phyloP scores from a whole-genome alignment of 2,329 filamentous ascomycete genomes.

The Canariomyces notabilis region DNA sequence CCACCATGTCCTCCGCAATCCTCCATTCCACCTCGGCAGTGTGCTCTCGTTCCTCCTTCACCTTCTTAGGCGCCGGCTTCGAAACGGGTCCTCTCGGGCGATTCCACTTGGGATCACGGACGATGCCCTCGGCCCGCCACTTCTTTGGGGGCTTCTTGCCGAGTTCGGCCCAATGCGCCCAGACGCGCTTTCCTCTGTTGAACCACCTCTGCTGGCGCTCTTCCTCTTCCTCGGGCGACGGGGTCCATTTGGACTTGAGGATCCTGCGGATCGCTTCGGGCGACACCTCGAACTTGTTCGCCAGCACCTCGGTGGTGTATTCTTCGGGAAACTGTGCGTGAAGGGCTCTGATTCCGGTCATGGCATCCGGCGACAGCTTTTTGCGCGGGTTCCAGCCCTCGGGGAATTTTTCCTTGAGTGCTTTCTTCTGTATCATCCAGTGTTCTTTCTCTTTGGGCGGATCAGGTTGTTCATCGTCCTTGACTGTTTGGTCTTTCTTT shows the following conservation, averaged over 20 bases:
- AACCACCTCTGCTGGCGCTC: slow-evolving; percentile 58
- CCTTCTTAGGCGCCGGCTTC: neutral
- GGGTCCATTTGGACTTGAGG: slow-evolving; percentile 70
- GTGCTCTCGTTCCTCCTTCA: slow-evolving; percentile 6
- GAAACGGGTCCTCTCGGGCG: too few species aligned
- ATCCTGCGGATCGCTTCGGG: slow-evolving; percentile 84
- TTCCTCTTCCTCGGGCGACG: slow-evolving; percentile 51
- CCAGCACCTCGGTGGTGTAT: slow-evolving; percentile 70
- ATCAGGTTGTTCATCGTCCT: neutral
- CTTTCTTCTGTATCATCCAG: slow-evolving; percentile 75
- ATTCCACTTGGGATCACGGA: slow-evolving; percentile 35
- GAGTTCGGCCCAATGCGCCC: slow-evolving; percentile 54
- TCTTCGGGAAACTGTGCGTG: slow-evolving; percentile 69
- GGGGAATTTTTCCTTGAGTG: slow-evolving; percentile 71
- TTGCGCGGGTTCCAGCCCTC: slow-evolving; percentile 79
- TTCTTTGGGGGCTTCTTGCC: slow-evolving; percentile 56
- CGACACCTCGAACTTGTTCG: slow-evolving; percentile 78
- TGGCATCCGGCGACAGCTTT: slow-evolving; percentile 82
- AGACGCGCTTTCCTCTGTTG: slow-evolving; percentile 54
- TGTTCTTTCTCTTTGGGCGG: slow-evolving; percentile 25
- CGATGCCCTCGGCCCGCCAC: slow-evolving; percentile 54
- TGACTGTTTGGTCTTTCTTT: neutral
- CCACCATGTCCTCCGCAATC: slow-evolving; percentile 13
- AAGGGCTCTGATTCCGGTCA: slow-evolving; percentile 83
- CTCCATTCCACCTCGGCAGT: slow-evolving; percentile 12